Conservation (phyloP, 495 filamentous ascomycete genomes). For the Penicillium coffeae region DNA sequence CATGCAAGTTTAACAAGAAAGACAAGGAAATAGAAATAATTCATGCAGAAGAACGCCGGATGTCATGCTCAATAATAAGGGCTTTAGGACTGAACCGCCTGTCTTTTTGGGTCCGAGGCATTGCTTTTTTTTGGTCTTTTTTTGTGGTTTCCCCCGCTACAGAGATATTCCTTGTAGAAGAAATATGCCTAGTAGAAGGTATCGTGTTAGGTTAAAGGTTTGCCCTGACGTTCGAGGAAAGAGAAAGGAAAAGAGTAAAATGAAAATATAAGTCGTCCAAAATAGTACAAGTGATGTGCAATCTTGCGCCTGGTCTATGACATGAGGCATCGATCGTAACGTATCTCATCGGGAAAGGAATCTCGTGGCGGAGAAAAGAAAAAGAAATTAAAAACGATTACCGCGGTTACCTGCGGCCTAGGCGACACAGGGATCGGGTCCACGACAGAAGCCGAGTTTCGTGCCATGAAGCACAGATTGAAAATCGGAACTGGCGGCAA, state of each 20-base stretch:
- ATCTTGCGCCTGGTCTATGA: conserved; percentile 43
- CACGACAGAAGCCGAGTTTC: too few relatives aligned
- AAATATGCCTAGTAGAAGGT: conserved; percentile 1
- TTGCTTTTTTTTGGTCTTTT: conserved; percentile 10
- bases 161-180: neutral
- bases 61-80: conserved; percentile 24
- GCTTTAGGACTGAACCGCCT: conserved; percentile 12
- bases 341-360: conserved; percentile 34
- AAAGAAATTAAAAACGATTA: conserved; percentile 13
- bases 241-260: conserved; percentile 17
- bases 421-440: too few relatives aligned
- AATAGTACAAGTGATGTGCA: conserved; percentile 29
- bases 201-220: conserved; percentile 2
- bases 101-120: conserved; percentile 6
- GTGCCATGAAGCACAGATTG: conserved; percentile 1
- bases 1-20: conserved; percentile 9
- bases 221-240: neutral
- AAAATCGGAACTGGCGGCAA: too few relatives aligned
- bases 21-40: conserved; percentile 6
- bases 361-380: conserved; percentile 34
- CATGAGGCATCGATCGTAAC: conserved; percentile 47
- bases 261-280: conserved; percentile 22
- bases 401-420: too few relatives aligned
- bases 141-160: conserved; percentile 4
- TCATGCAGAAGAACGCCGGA: conserved; percentile 20